Percentiles rank a stretch among this genome's conserved stretches.
These are phyloP conservation scores for Turnera subulata DNA, from an alignment of 345 rosid species.

Conservation along the genomic window DNA sequence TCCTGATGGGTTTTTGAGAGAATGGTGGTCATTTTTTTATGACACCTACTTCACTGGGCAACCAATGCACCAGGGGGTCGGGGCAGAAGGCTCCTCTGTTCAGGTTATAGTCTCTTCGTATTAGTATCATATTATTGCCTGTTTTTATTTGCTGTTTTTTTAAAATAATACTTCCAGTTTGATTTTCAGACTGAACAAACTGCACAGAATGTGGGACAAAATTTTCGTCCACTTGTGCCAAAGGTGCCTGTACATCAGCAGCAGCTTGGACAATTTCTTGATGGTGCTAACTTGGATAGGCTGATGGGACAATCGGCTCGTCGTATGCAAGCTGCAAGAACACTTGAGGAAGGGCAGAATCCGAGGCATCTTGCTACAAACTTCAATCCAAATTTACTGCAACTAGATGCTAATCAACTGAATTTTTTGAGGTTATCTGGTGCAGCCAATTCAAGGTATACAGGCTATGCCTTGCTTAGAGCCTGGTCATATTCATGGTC, in stretches of 20 bases:
- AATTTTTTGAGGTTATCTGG: constrained; percentile 8
- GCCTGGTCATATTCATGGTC: neutral
- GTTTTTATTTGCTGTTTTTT: neutral
- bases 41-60: constrained; percentile 19
- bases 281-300: neutral
- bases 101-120: constrained; percentile 13
- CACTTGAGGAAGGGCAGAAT: constrained; percentile 9
- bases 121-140: neutral
- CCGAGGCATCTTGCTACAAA: neutral
- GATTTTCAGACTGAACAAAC: constrained; percentile 10
- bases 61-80: neutral
- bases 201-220: constrained; percentile 11
- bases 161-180: neutral
- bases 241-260: constrained; percentile 9
- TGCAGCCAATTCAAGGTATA: constrained; percentile 19
- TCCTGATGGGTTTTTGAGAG: constrained; percentile 27
- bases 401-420: constrained; percentile 11
- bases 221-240: neutral
- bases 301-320: too few species aligned
- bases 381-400: constrained; percentile 7
- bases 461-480: neutral
- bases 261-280: constrained; percentile 12
- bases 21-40: constrained; percentile 37
- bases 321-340: constrained; percentile 12
- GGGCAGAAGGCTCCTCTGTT: constrained; percentile 6